A percentile compares a stretch with the other conserved stretches of the same genome.
phyloP scores from a whole-genome alignment of 2,329 filamentous ascomycete species.

The Trichoderma asperellum region DNA sequence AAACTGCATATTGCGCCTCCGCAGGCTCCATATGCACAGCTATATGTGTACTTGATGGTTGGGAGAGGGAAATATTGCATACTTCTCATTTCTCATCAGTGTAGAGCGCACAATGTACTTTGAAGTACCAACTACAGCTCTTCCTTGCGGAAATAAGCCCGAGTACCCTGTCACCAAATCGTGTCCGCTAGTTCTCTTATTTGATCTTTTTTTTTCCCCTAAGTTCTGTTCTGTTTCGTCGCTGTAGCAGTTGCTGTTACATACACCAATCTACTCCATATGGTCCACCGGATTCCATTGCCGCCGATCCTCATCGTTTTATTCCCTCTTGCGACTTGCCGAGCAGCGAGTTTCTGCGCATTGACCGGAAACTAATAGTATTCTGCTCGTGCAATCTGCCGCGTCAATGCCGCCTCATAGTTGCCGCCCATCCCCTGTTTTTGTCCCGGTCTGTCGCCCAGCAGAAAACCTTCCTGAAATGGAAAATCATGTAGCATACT shows the following conservation, averaged over 20 bases:
- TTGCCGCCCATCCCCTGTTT: conserved; percentile 13
- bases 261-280: conserved; percentile 9
- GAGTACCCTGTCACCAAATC: conserved; percentile 7
- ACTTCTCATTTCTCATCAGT: conserved; percentile 6
- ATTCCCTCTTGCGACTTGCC: conserved; percentile 11
- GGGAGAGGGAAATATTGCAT: not conserved
- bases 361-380: conserved; percentile 7
- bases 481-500: conserved; percentile 4
- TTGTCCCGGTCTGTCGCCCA: conserved; percentile 1
- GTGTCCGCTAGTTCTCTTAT: not conserved
- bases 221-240: not conserved
- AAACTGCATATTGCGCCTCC: not conserved
- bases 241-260: not conserved
- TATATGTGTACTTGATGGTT: conserved; percentile 8
- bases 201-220: not conserved
- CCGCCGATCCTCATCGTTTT: conserved; percentile 28
- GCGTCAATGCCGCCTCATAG: conserved; percentile 18
- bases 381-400: conserved; percentile 27
- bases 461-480: conserved; percentile 12
- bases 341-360: conserved; percentile 23
- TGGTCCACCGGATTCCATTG: conserved; percentile 29
- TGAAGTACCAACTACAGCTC: conserved; percentile 16
- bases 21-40: not conserved
- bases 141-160: not conserved
- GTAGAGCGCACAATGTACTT: conserved; percentile 1